A percentile compares a stretch with the other conserved stretches of the same genome.
These are phyloP conservation scores for Tulasnella sp. DNA, from an alignment of 768 basidiomycete genomes.

Conservation along the genomic window DNA sequence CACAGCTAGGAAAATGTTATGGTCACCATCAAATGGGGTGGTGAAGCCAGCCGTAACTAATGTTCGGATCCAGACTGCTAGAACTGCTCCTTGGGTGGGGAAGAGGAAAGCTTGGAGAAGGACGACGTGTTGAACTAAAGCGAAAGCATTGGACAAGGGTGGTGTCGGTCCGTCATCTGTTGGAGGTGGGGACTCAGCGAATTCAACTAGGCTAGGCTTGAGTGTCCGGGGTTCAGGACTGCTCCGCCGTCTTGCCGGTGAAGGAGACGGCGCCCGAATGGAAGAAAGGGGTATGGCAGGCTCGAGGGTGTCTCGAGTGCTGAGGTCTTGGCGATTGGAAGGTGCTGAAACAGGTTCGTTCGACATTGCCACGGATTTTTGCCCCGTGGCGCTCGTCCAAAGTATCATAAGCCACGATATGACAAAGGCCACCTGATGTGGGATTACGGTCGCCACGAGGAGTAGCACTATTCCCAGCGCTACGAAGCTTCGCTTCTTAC, in stretches of 20 bases:
- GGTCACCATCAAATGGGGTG: constrained; percentile 78
- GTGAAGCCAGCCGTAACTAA: constrained; percentile 72
- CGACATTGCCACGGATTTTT: background rate
- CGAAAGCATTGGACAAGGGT: background rate
- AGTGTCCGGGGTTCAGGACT: background rate
- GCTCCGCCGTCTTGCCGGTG: constrained; percentile 2
- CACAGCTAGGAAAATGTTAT: constrained; percentile 38
- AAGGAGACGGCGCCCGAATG: background rate
- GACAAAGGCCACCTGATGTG: constrained; percentile 88
- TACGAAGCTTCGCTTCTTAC: constrained; percentile 40
- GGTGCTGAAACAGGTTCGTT: background rate
- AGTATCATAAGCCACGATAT: constrained; percentile 79
- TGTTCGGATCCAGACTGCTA: constrained; percentile 88
- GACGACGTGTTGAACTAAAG: constrained; percentile 46
- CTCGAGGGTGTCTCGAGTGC: background rate
- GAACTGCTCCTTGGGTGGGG: constrained; percentile 68
- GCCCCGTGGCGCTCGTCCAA: constrained; percentile 48
- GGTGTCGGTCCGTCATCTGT: constrained; percentile 11
- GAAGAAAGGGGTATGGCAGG: background rate
- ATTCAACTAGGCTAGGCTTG: background rate
- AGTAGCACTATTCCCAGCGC: constrained; percentile 59
- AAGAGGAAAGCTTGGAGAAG: constrained; percentile 77
- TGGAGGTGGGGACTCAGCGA: background rate
- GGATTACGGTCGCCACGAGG: constrained; percentile 71
- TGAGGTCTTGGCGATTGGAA: background rate